A percentile compares a stretch with the other conserved stretches of the same genome.
These are phyloP conservation scores for Ophiostoma fasciatum DNA, from an alignment of 2,329 filamentous ascomycete genomes.

Conservation along the genomic window DNA sequence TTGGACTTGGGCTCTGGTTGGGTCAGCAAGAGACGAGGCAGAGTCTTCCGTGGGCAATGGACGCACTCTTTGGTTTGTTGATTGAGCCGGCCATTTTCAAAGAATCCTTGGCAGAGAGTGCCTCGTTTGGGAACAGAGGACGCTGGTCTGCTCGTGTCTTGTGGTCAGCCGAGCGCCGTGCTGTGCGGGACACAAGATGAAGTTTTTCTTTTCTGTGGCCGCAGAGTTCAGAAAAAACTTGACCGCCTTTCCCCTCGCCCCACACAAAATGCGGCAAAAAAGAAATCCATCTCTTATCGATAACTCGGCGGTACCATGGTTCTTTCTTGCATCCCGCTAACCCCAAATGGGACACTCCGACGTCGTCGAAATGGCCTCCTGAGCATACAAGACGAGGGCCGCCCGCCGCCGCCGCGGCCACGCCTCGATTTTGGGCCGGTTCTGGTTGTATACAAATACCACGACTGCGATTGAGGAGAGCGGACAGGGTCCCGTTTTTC, in stretches of 20 bases:
- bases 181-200: too few relatives aligned
- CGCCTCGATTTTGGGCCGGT: too few relatives aligned
- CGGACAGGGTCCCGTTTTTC: too few relatives aligned
- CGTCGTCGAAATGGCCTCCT: not conserved
- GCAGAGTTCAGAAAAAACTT: constrained; percentile 13
- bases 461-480: too few relatives aligned
- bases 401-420: too few relatives aligned
- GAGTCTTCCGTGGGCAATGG: constrained; percentile 39
- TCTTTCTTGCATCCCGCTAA: constrained; percentile 1
- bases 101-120: too few relatives aligned
- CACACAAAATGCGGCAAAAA: constrained; percentile 9
- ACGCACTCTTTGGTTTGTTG: constrained; percentile 39
- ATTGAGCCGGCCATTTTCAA: constrained; percentile 40
- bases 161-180: too few relatives aligned
- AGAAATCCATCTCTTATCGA: constrained; percentile 8
- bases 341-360: constrained; percentile 8
- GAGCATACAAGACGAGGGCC: too few relatives aligned
- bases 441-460: too few relatives aligned
- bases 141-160: too few relatives aligned
- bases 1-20: constrained; percentile 80
- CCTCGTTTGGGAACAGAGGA: too few relatives aligned
- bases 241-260: constrained; percentile 11
- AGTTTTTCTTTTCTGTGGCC: too few relatives aligned
- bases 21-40: constrained; percentile 11
- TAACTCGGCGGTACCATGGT: constrained; percentile 8